phyloP scores from a whole-genome alignment of 108 stramenopile species.

The Schizochytrium sp. region DNA sequence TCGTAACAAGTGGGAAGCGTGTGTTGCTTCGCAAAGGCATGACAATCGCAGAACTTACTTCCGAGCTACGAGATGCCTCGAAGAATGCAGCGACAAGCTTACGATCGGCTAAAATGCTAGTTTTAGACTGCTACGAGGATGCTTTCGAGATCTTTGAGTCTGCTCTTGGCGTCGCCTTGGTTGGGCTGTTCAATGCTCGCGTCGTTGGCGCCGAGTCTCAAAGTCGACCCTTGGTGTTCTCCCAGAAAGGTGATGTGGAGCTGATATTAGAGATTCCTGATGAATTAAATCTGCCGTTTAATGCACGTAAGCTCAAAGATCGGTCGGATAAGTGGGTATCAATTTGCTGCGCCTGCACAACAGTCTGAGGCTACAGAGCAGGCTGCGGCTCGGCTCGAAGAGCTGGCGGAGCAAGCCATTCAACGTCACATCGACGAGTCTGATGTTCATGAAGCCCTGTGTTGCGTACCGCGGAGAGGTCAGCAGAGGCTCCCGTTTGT shows the following conservation, averaged over 20 bases:
- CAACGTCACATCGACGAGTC: neutral
- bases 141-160: slow-evolving; percentile 23
- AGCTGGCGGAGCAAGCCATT: neutral
- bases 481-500: slow-evolving; percentile 34
- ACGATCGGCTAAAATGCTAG: slow-evolving; percentile 26
- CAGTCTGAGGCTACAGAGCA: neutral
- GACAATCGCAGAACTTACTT: slow-evolving; percentile 15
- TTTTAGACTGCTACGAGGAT: slow-evolving; percentile 50
- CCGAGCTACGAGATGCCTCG: slow-evolving; percentile 6
- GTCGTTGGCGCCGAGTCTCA: slow-evolving; percentile 33
- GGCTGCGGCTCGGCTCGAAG: slow-evolving; percentile 15
- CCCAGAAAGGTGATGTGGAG: neutral
- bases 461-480: neutral
- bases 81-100: slow-evolving; percentile 27
- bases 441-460: neutral
- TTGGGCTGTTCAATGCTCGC: slow-evolving; percentile 43
- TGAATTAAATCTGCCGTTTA: neutral
- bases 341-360: neutral
- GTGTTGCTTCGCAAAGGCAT: slow-evolving; percentile 54
- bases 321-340: neutral
- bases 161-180: slow-evolving; percentile 48
- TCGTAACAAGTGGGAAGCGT: neutral
- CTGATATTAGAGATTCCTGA: slow-evolving; percentile 43
- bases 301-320: neutral
- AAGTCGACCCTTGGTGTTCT: neutral